Evolutionary conservation across 129 eudicot genomes (phyloP), one percentile per base, ranked within the genome.

Genomic region (Saussurea involucrata): DNA sequence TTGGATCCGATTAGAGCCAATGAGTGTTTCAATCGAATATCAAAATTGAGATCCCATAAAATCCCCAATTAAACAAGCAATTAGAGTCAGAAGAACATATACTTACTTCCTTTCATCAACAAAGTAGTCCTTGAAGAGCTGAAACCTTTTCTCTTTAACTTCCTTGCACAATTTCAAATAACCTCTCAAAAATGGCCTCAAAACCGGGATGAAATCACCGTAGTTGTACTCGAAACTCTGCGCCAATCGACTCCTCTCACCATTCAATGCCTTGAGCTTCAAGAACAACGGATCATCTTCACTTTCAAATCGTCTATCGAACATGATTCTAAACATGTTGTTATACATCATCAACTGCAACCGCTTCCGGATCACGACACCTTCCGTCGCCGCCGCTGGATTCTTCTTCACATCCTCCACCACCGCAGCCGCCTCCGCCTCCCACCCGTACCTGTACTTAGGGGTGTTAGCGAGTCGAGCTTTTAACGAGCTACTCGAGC

Each of bases 61-160:
- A 68, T 42, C 5, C 75, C 8, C 5, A 31, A 32, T 31, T 20
- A 24, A 4, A 18, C 33, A 5, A 64, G 22, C 28, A 25, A 36
- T 67, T 31, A 74, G 44, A 34, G 11, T 44, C 4, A 36, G n/a
- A 4, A 17, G 11, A 49, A 18, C 17, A 28, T 6, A 42, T 55
- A 80, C 97, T 82, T 91, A 94, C 98, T 91, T 94, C 67, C 96
- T 83, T 78, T 94, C 98, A 24, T 90, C 96, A 32, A 94, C 90
- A 10, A 94, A 94, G 61, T 80, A 85, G 28, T 94, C 96, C 90
- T 89, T 90, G 83, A 91, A 94, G 12, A 94, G 86, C 85, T 91
- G 78, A 83, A 94, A 74, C 69, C 98, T 87, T 13, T 83, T 89
- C 36, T 89, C 92, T 68, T 91, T 91, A 28, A 94, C 90, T 55